Percentiles rank a stretch among this genome's conserved stretches.
These are phyloP conservation scores for Boletales sp. DNA, from an alignment of 768 basidiomycete species.

Conservation along the genomic window DNA sequence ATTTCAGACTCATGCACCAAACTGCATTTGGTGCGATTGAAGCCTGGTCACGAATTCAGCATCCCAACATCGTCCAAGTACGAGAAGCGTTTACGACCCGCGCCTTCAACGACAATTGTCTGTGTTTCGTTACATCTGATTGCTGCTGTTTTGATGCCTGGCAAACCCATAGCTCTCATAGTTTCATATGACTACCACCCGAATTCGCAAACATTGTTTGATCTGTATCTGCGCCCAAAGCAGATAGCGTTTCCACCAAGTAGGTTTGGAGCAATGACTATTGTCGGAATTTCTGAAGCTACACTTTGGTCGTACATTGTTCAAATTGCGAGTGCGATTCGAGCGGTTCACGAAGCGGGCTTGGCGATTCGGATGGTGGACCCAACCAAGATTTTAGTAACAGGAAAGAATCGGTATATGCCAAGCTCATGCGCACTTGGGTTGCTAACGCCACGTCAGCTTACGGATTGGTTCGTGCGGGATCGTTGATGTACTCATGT, in stretches of 20 bases:
- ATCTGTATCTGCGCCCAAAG: slow-evolving; percentile 68
- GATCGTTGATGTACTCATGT: slow-evolving; percentile 78
- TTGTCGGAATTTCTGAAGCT: slow-evolving; percentile 58
- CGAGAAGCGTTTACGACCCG: slow-evolving; percentile 94
- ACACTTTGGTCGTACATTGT: slow-evolving; percentile 91
- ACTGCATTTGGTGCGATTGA: slow-evolving; percentile 81
- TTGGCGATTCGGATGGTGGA: slow-evolving; percentile 82
- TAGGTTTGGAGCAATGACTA: slow-evolving; percentile 31
- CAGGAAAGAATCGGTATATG: slow-evolving; percentile 79
- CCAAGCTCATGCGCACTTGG: neutral
- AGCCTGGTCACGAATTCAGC: slow-evolving; percentile 77
- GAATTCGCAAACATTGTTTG: slow-evolving; percentile 74
- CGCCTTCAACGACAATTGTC: slow-evolving; percentile 90
- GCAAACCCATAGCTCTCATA: slow-evolving; percentile 62
- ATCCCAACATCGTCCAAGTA: slow-evolving; percentile 81
- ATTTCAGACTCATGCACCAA: slow-evolving; percentile 79
- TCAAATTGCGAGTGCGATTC: slow-evolving; percentile 86
- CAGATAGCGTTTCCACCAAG: slow-evolving; percentile 35
- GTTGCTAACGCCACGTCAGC: slow-evolving; percentile 34
- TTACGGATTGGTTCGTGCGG: slow-evolving; percentile 86
- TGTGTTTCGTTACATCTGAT: slow-evolving; percentile 22
- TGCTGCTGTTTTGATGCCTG: slow-evolving; percentile 8
- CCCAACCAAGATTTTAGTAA: slow-evolving; percentile 80
- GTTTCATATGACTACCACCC: slow-evolving; percentile 91
- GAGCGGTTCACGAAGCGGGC: slow-evolving; percentile 77